Conservation (phyloP, 495 filamentous ascomycete species). For the Penicillium crystallinum region DNA sequence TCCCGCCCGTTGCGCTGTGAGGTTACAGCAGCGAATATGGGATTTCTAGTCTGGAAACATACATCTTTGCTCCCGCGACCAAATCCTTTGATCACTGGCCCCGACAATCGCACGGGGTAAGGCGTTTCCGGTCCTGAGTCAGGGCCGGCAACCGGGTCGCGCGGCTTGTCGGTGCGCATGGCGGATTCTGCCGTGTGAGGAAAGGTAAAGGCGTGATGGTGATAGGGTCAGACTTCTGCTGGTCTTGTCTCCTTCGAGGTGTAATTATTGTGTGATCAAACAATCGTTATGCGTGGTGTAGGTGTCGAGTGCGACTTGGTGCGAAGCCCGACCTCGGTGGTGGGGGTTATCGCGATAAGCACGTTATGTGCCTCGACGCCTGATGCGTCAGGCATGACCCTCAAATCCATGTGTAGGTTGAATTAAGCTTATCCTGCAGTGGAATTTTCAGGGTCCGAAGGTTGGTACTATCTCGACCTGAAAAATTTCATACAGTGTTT, state of each 20-base stretch:
- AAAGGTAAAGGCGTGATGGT: not conserved
- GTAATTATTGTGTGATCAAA: not conserved
- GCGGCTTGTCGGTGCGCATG: slow-evolving; percentile 43
- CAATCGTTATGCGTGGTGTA: not conserved
- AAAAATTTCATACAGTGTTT: too few species aligned
- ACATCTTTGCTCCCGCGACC: slow-evolving; percentile 88
- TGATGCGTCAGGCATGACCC: not conserved
- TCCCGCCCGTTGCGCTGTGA: not conserved
- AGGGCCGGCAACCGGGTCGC: slow-evolving; percentile 62
- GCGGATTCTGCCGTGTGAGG: not conserved
- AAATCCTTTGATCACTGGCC: slow-evolving; percentile 86
- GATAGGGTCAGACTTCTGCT: not conserved
- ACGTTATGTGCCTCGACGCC: not conserved
- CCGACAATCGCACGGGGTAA: slow-evolving; percentile 75
- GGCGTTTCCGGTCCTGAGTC: slow-evolving; percentile 66
- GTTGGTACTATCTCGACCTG: too few species aligned
- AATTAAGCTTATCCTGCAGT: not conserved
- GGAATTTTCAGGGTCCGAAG: too few species aligned
- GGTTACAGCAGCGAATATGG: not conserved
- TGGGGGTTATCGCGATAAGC: slow-evolving; percentile 9
- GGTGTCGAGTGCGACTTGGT: not conserved
- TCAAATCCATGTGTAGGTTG: not conserved
- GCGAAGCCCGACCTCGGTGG: not conserved
- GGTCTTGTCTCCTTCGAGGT: not conserved
- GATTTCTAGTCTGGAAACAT: slow-evolving; percentile 1